These are phyloP conservation scores for Sporobolomyces pararoseus DNA, from an alignment of 768 basidiomycete genomes.

Conservation along the genomic window DNA sequence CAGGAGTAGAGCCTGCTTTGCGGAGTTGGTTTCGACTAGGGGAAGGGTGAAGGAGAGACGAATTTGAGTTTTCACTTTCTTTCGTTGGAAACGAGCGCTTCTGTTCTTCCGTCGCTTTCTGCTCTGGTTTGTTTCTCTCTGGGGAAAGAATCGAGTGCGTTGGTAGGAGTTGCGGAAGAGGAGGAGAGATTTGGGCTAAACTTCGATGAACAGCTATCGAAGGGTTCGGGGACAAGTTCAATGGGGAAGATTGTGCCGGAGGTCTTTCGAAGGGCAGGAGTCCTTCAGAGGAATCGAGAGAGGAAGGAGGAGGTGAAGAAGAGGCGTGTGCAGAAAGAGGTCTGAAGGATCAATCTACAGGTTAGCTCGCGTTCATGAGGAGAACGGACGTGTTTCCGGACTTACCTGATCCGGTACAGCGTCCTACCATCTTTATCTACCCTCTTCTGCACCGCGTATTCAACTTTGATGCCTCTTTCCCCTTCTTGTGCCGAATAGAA, in stretches of 20 bases:
- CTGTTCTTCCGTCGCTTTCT: no score
- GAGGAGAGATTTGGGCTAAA: no score
- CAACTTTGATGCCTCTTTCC: conserved; percentile 5
- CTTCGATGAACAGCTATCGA: no score
- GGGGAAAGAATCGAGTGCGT: no score
- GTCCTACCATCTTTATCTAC: conserved; percentile 32
- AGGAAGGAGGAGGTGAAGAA: background rate
- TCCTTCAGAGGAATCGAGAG: background rate
- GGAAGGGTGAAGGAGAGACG: background rate
- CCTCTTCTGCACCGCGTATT: conserved; percentile 27
- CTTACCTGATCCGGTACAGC: conserved; percentile 38
- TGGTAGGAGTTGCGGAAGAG: no score
- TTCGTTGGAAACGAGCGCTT: no score
- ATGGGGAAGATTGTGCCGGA: background rate
- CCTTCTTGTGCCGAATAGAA: conserved; percentile 24
- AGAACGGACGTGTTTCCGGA: background rate
- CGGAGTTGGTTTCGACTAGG: background rate
- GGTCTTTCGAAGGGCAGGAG: conserved; percentile 27
- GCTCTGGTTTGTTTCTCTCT: no score
- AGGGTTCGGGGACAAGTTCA: background rate
- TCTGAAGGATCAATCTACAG: no score
- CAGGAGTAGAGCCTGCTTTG: background rate
- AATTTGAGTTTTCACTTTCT: no score
- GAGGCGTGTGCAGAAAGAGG: background rate
- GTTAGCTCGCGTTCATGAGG: no score